Base-by-base conservation (phyloP, 2,329 filamentous ascomycete species). In the Verticillium tricorpus region DNA sequence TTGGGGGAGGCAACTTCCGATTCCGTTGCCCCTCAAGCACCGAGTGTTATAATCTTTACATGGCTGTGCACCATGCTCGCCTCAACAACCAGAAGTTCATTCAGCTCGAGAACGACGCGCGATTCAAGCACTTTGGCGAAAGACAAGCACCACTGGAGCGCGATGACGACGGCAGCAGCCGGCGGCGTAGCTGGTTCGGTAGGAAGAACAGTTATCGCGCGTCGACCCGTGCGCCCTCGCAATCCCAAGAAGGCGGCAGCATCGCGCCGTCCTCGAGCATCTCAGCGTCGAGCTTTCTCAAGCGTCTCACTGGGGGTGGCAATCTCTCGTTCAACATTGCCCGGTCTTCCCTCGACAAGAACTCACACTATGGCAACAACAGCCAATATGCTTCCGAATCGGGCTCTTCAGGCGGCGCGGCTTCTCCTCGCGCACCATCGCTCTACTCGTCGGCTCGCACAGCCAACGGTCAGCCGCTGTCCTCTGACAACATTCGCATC, bases 1-100 rank as follows among this genome's bases (percentile, higher is more conserved):
- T 89, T 58, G 89, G 88, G 15, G 82, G 82, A 35, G 82, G 79
- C 69, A 95, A 96, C 72, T 91, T 97, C 77, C 94, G 96, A 81
- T 95, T 98, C 83, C 89, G 95, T 52, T 92, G 92, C 57, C 82
- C 89, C 52, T 91, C 85, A 56, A 82, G 87, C 2, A 83, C 87
- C 54, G 94, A 97, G 64, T 96, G 93, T 71, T 88, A 90, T 66
- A 83, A 85, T 39, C 82, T 99, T 5, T 99, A 97, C 75, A 85
- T 85, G 70, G 85, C 94, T 54, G 93, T 98, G 64, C 96, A 98
- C 74, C 85, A 90, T 64, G 89, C 93, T 22, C 90, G 95, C 57
- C 90, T 97, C 72, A 92, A 97, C 76, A 97, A 98, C 72, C 89
- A 92, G 60, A 94, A 93, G 60, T 97, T 94, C 77, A 93, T 85